These are phyloP conservation scores for Coemansia furcata DNA, from an alignment of 192 early-diverging fungal genomes.

Conservation along the genomic window DNA sequence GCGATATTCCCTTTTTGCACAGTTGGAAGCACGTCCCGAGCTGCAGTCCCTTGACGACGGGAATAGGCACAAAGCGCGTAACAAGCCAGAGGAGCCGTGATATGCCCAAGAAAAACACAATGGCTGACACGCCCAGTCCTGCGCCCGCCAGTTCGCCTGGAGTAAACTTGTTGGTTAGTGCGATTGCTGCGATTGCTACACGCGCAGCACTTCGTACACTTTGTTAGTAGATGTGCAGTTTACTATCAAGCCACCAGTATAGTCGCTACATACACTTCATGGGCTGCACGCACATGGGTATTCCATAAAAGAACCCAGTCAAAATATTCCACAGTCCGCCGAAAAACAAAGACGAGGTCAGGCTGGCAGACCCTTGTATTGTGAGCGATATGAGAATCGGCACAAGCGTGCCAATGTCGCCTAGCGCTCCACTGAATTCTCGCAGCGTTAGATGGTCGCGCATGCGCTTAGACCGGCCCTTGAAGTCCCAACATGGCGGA, in stretches of 20 bases:
- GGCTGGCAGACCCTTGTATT: slow-evolving; percentile 66
- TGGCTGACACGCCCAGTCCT: slow-evolving; percentile 64
- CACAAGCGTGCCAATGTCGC: slow-evolving; percentile 79
- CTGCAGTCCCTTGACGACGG: slow-evolving; percentile 75
- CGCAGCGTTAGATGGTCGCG: slow-evolving; percentile 38
- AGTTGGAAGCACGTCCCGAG: slow-evolving; percentile 73
- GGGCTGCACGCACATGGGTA: slow-evolving; percentile 90
- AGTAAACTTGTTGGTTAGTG: slow-evolving; percentile 67
- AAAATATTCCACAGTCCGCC: slow-evolving; percentile 87
- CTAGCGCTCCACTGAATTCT: slow-evolving; percentile 65
- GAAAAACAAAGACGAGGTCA: slow-evolving; percentile 79
- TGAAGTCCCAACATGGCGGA: slow-evolving; percentile 46
- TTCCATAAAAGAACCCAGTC: slow-evolving; percentile 70
- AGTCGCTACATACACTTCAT: slow-evolving; percentile 70
- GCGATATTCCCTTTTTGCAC: slow-evolving; percentile 64
- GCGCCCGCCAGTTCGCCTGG: slow-evolving; percentile 69
- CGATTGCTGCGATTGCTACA: slow-evolving; percentile 77
- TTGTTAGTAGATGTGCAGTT: neutral
- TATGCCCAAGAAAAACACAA: slow-evolving; percentile 64
- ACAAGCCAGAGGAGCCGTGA: slow-evolving; percentile 70
- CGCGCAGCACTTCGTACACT: neutral
- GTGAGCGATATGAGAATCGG: slow-evolving; percentile 85
- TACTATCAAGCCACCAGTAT: neutral
- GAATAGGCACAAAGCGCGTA: slow-evolving; percentile 65
- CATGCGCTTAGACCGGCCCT: slow-evolving; percentile 36